These are phyloP conservation scores for Canna indica DNA, from an alignment of 176 grass and related monocot species.

Conservation along the genomic window DNA sequence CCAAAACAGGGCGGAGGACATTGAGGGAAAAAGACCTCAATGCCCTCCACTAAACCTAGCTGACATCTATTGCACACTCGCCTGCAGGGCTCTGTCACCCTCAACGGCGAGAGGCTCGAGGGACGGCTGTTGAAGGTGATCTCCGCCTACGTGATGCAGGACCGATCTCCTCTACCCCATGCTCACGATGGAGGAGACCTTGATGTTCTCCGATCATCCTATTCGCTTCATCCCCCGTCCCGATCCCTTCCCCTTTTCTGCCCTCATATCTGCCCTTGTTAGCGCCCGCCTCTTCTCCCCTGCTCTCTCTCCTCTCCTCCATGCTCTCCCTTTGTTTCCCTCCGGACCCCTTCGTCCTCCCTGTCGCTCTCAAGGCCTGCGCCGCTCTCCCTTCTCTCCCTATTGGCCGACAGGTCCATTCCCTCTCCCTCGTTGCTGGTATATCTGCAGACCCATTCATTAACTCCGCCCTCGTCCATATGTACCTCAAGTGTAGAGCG, in stretches of 20 bases:
- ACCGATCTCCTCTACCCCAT: too few relatives aligned
- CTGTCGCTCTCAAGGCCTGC: conserved; percentile 58
- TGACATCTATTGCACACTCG: too few relatives aligned
- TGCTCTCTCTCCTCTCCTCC: conserved; percentile 23
- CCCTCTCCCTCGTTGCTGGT: conserved; percentile 26
- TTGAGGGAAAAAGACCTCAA: too few relatives aligned
- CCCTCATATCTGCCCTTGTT: conserved; percentile 9
- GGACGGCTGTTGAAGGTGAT: too few relatives aligned
- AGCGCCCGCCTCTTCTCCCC: not conserved
- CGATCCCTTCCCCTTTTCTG: conserved; percentile 17
- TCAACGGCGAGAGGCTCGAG: too few relatives aligned
- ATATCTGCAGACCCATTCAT: conserved; percentile 34
- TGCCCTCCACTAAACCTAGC: too few relatives aligned
- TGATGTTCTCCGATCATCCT: too few relatives aligned
- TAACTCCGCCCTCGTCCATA: conserved; percentile 42
- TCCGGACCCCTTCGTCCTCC: conserved; percentile 42
- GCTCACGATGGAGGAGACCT: too few relatives aligned
- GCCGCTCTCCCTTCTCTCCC: conserved; percentile 17
- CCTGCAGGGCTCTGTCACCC: too few relatives aligned
- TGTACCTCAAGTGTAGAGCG: conserved; percentile 38
- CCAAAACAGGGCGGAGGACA: too few relatives aligned
- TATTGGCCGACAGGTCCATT: conserved; percentile 37
- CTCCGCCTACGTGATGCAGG: too few relatives aligned
- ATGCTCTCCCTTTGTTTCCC: conserved; percentile 49
- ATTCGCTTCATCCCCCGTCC: not conserved